phyloP scores from a whole-genome alignment of 257 asterid genomes.

The Echium plantagineum region DNA sequence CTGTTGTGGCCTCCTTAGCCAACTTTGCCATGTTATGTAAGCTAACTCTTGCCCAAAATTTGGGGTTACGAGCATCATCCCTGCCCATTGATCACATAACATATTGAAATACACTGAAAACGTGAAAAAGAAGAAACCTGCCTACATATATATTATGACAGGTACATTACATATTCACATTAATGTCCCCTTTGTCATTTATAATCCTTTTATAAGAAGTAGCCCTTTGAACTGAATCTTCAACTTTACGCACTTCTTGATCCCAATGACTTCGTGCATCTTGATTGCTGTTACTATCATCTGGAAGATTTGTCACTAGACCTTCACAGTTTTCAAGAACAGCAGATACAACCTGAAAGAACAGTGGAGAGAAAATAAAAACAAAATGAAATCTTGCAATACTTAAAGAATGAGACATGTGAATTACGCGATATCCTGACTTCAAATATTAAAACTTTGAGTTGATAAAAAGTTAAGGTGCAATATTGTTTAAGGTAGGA shows the following conservation, averaged over 20 bases:
- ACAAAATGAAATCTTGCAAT: too few species aligned
- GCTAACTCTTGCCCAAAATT: constrained; percentile 88
- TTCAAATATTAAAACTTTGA: too few species aligned
- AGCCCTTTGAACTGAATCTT: constrained; percentile 38
- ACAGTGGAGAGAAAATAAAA: background rate
- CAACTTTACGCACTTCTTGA: constrained; percentile 59
- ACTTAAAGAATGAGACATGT: too few species aligned
- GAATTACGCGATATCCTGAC: too few species aligned
- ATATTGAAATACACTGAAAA: constrained; percentile 10
- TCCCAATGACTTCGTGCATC: constrained; percentile 28
- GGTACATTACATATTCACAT: constrained; percentile 56
- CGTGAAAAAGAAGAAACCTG: constrained; percentile 9
- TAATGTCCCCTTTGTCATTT: constrained; percentile 70
- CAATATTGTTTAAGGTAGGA: too few species aligned
- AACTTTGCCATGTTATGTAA: constrained; percentile 91
- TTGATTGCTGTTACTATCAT: constrained; percentile 12
- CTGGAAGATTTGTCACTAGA: constrained; percentile 36
- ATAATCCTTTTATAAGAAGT: constrained; percentile 69
- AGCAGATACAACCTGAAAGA: constrained; percentile 74
- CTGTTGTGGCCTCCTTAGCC: constrained; percentile 93
- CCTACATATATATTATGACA: constrained; percentile 6
- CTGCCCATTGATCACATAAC: constrained; percentile 23
- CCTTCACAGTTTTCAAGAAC: constrained; percentile 81
- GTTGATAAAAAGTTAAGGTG: too few species aligned
- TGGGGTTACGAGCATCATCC: constrained; percentile 63